Evolutionary conservation across 345 rosid species (phyloP), one percentile per base, ranked within the genome.

Genomic region (Erucastrum elatum): DNA sequence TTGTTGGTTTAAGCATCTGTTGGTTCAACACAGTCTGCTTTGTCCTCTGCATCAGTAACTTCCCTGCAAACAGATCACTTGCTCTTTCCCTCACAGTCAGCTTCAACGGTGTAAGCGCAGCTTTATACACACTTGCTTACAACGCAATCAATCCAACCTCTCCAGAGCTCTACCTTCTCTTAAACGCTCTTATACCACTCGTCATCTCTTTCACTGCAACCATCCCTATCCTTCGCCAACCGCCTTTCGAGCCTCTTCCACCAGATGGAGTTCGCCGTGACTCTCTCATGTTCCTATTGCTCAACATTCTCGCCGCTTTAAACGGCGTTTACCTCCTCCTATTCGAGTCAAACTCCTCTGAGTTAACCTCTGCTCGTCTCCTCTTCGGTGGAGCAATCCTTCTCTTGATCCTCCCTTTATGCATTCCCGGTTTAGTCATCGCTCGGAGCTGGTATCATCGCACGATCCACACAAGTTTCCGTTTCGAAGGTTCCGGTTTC

Each of bases 11-110:
- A 72, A 92, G 97, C 82, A 94, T 94, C 64, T 92, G 97, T 63
- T 94, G 97, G 98, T 94, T 94, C 90, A 94, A 94, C 88, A 94
- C 98, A 11, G 94, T 94, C 3, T 94, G 98, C 70, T 92, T 90
- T 80, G 94, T 92, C 15, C 92, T 92, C 35, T 94, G 97, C 90
- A 88, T 92, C 35, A 83, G 84, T 11, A 92, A 92, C 80, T 95
- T 95, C 88, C 90, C 96, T 11, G 77, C 84, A 12, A 91, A 87
- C 71, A 77, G 94, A 71, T 76, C 99, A 64, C 89, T 94, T 17
- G 98, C 98, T 33, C 72, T 94, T 2, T 92, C 97, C 26, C 97
- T 94, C 11, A 94, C 98, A 8, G 88, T 94, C 1, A 85, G 96
- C 89, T 94, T 90, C 87, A 94, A 94, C 53, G 98, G 97, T 5